These are phyloP conservation scores for Coniosporium tulheliwenetii DNA, from an alignment of 2,329 filamentous ascomycete species.

Conservation along the genomic window DNA sequence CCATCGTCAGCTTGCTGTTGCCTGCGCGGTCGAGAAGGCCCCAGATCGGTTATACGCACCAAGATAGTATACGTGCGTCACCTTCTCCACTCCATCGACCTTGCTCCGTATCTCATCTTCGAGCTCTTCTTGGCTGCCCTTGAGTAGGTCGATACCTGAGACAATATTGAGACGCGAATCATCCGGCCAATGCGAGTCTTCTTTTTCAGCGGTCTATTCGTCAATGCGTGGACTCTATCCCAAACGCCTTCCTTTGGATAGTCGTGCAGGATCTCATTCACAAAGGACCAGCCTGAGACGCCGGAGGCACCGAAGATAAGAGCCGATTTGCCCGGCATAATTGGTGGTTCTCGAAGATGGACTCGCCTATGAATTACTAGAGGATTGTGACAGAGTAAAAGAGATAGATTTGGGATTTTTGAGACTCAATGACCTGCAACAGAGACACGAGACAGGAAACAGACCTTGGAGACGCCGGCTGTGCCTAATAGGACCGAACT, in stretches of 20 bases:
- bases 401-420: too few species aligned
- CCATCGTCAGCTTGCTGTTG: not conserved
- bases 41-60: slow-evolving; percentile 6
- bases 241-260: slow-evolving; percentile 30
- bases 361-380: too few species aligned
- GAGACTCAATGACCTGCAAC: too few species aligned
- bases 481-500: too few species aligned
- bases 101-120: slow-evolving; percentile 16
- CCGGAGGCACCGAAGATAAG: slow-evolving; percentile 28
- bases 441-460: too few species aligned
- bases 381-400: too few species aligned
- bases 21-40: too few species aligned
- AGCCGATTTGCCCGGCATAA: slow-evolving; percentile 5
- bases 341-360: too few species aligned
- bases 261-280: slow-evolving; percentile 29
- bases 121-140: slow-evolving; percentile 22
- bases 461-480: too few species aligned
- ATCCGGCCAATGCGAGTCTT: slow-evolving; percentile 21
- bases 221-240: slow-evolving; percentile 29
- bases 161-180: slow-evolving; percentile 24
- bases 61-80: slow-evolving; percentile 29
- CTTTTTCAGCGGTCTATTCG: slow-evolving; percentile 25
- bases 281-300: slow-evolving; percentile 34
- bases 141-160: slow-evolving; percentile 25
- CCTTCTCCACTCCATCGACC: slow-evolving; percentile 18